A percentile compares a stretch with the other conserved stretches of the same genome.
phyloP scores from a whole-genome alignment of 2,329 filamentous ascomycete genomes.

The Trichoderma harzianum region DNA sequence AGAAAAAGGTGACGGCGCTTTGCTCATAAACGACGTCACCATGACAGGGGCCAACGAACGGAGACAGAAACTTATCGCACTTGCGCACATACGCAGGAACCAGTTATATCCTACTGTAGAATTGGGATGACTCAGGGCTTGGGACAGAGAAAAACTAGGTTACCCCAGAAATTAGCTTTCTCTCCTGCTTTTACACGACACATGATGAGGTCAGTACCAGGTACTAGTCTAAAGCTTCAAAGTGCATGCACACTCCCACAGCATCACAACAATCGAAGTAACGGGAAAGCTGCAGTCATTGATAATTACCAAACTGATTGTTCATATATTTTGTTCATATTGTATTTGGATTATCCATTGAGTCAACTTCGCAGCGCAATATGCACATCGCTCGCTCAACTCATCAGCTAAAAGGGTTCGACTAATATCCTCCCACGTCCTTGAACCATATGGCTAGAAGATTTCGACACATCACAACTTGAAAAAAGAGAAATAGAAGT shows the following conservation, averaged over 20 bases:
- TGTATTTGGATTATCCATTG: not conserved
- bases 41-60: not conserved
- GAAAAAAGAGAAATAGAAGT: not conserved
- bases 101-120: not conserved
- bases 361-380: not conserved
- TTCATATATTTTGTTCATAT: not conserved
- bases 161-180: not conserved
- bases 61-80: too few species aligned
- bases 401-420: not conserved
- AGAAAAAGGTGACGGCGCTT: not conserved
- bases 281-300: not conserved
- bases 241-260: not conserved
- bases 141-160: not conserved
- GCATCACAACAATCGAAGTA: not conserved
- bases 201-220: not conserved
- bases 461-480: not conserved
- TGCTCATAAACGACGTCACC: conserved; percentile 6
- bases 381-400: not conserved
- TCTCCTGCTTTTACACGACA: not conserved
- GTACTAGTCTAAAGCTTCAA: not conserved
- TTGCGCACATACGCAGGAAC: not conserved
- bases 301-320: not conserved
- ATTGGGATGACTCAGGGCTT: not conserved
- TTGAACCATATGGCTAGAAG: not conserved
- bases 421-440: not conserved